Evolutionary conservation across 2,329 filamentous ascomycete genomes (phyloP), one percentile per base, ranked within the genome.

Genomic region (Exophiala alcalophila): DNA sequence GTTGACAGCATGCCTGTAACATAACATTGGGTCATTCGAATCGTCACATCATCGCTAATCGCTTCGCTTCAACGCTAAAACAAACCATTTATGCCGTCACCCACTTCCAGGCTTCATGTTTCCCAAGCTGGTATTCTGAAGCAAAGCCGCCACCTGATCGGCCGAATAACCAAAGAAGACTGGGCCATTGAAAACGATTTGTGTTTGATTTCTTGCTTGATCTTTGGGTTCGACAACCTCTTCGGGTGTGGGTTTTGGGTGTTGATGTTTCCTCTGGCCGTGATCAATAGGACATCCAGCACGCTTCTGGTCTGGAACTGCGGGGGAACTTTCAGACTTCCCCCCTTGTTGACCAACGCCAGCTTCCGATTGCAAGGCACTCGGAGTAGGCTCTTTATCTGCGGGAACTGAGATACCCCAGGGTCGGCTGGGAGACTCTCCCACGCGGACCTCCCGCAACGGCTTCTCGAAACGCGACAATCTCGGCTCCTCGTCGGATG

Each of bases 111-210:
- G n/a, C 14, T 37, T 44, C 15, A 12, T 28, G 7, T 16, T 36
- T 10, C 30, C 49, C 25, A 49, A 40, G 9, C 37, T 47, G 23
- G 35, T 44, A 14, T 36, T 50, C 54, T 84, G 81, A 70, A 94
- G 76, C 37, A 94, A 75, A 40, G 78, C 73, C 16, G 86, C 77
- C n/a, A 86, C 85, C 61, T 94, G 83, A 47, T 94, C 86, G 49
- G 88, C 77, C 7, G 84, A 81, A 59, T 95, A 96, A 0, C 91
- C 91, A 57, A 97, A 87, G 59, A 96, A 96, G 0, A 96, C 89
- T 0, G 91, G 91, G 0, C 91, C 91, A 6, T 86, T 94, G 60
- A 96, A 95, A 0, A 94, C 73, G 77, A 96, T 84, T 56, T 84
- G 83, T 7, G 86, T 78, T 7, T 59, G 47, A 21, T 29, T 20